These are phyloP conservation scores for Chrysosporium keratinophilum DNA, from an alignment of 2,329 filamentous ascomycete genomes.

Conservation along the genomic window DNA sequence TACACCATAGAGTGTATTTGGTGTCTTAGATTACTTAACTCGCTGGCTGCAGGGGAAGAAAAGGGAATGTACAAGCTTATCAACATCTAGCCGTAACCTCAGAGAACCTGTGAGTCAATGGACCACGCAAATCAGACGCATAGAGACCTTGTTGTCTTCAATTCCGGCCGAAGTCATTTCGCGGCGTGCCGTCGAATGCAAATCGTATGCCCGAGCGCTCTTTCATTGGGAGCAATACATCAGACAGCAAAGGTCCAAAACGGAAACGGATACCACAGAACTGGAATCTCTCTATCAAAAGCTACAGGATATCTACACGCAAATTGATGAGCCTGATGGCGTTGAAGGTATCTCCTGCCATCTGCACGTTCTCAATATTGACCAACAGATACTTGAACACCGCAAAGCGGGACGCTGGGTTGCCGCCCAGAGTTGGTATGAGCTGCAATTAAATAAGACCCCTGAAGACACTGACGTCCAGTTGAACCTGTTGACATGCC, in stretches of 20 bases:
- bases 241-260: slow-evolving; percentile 42
- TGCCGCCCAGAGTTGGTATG: slow-evolving; percentile 95
- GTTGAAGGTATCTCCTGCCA: slow-evolving; percentile 89
- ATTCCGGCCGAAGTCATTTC: slow-evolving; percentile 67
- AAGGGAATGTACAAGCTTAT: slow-evolving; percentile 35
- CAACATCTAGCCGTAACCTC: slow-evolving; percentile 21
- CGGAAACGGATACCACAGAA: slow-evolving; percentile 43
- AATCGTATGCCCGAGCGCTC: slow-evolving; percentile 80
- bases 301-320: slow-evolving; percentile 86
- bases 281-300: slow-evolving; percentile 58
- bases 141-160: slow-evolving; percentile 61
- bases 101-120: slow-evolving; percentile 21
- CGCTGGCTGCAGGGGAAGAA: slow-evolving; percentile 78
- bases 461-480: slow-evolving; percentile 70
- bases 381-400: slow-evolving; percentile 88
- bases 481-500: slow-evolving; percentile 70
- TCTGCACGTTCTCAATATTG: slow-evolving; percentile 74
- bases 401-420: slow-evolving; percentile 88
- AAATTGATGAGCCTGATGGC: slow-evolving; percentile 95
- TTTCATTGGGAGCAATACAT: slow-evolving; percentile 94
- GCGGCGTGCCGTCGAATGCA: slow-evolving; percentile 79
- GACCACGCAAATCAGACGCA: slow-evolving; percentile 44
- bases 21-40: slow-evolving; percentile 81
- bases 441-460: slow-evolving; percentile 71
- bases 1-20: slow-evolving; percentile 62